Evolutionary conservation across 306 rosid species (phyloP).

Genomic region (Begonia peltatifolia): DNA sequence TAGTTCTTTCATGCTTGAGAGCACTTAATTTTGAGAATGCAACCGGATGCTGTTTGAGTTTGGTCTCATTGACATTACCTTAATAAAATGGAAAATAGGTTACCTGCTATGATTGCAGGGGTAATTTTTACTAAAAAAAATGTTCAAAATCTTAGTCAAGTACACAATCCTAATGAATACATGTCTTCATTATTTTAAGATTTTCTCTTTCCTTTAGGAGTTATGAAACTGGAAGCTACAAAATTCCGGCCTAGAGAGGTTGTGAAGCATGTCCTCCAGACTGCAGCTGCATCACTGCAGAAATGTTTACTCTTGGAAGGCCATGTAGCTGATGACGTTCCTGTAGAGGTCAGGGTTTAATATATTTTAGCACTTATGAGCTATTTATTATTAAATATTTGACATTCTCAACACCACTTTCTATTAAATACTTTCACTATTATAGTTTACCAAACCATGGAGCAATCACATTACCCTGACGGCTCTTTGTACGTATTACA

Average conservation of each 20-base stretch:
- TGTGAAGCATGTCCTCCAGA: constrained; percentile 85
- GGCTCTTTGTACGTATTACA: too few relatives aligned
- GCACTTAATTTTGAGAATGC: too few relatives aligned
- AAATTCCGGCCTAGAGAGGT: constrained; percentile 82
- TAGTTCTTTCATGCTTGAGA: neutral
- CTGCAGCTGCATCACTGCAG: constrained; percentile 93
- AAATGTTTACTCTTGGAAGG: constrained; percentile 79
- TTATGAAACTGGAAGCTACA: constrained; percentile 86
- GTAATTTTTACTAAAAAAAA: neutral
- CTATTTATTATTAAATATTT: neutral
- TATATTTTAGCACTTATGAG: neutral
- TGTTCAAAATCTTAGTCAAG: neutral
- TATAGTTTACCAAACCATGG: too few relatives aligned
- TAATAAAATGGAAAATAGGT: too few relatives aligned
- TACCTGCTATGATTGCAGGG: neutral
- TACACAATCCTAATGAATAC: neutral
- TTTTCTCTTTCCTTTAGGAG: constrained; percentile 36
- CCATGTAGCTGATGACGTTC: constrained; percentile 74
- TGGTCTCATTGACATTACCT: too few relatives aligned
- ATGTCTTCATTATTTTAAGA: constrained; percentile 3
- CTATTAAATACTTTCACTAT: neutral
- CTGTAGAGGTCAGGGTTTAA: constrained; percentile 51
- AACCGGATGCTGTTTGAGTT: too few relatives aligned
- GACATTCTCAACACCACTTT: neutral
- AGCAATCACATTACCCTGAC: too few relatives aligned